These are phyloP conservation scores for Colletotrichum liriopes DNA, from an alignment of 2,329 filamentous ascomycete species.

Conservation along the genomic window DNA sequence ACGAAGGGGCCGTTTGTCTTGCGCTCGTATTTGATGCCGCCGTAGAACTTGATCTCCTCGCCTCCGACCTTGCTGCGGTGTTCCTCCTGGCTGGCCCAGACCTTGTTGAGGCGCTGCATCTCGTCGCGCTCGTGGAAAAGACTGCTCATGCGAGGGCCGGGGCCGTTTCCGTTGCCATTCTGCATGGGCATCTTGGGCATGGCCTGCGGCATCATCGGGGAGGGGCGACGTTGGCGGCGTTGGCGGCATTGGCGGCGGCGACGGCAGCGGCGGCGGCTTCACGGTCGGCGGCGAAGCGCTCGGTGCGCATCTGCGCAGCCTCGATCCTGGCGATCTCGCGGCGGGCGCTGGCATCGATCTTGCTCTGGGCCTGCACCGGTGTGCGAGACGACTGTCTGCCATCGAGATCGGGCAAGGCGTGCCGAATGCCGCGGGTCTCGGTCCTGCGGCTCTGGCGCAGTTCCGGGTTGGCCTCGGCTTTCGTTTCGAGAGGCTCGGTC, in stretches of 20 bases:
- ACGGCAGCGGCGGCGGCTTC: slow-evolving; percentile 55
- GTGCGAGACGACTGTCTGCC: slow-evolving; percentile 54
- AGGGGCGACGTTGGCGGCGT: slow-evolving; percentile 15
- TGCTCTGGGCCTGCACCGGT: slow-evolving; percentile 57
- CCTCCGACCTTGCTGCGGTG: slow-evolving; percentile 59
- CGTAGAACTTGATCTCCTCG: slow-evolving; percentile 71
- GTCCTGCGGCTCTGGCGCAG: slow-evolving; percentile 61
- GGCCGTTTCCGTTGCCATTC: slow-evolving; percentile 22
- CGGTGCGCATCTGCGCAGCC: slow-evolving; percentile 65
- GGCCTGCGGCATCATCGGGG: slow-evolving; percentile 17
- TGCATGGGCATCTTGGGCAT: slow-evolving; percentile 34
- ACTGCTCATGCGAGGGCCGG: slow-evolving; percentile 31
- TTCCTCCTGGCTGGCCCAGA: slow-evolving; percentile 70
- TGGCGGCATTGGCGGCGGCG: slow-evolving; percentile 49
- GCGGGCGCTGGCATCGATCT: slow-evolving; percentile 65
- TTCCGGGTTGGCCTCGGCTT: slow-evolving; percentile 51
- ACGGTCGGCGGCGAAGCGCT: slow-evolving; percentile 62
- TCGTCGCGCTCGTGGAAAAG: slow-evolving; percentile 64
- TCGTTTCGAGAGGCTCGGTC: slow-evolving; percentile 32
- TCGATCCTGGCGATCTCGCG: slow-evolving; percentile 69
- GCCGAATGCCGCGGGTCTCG: slow-evolving; percentile 52
- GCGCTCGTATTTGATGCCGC: slow-evolving; percentile 74
- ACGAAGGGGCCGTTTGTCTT: slow-evolving; percentile 73
- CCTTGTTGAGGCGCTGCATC: slow-evolving; percentile 67
- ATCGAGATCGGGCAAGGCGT: slow-evolving; percentile 55